phyloP scores from a whole-genome alignment of 305 asterid genomes.

The Rubia tinctorum region DNA sequence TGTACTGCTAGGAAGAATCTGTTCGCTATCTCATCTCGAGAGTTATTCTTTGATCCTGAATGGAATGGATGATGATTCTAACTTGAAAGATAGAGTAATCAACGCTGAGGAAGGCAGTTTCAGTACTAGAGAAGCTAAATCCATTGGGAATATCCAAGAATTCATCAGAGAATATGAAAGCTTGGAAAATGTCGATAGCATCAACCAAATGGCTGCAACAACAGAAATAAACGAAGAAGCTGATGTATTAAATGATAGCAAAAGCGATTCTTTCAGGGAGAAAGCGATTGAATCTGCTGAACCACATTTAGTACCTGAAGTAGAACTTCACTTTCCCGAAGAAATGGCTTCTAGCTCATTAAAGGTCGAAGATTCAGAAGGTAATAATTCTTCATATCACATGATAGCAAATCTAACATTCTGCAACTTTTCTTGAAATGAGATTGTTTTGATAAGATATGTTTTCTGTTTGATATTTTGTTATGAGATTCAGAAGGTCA shows the following conservation, averaged over 20 bases:
- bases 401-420: background rate
- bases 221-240: slow-evolving; percentile 16
- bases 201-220: slow-evolving; percentile 14
- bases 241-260: background rate
- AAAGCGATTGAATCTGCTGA: slow-evolving; percentile 21
- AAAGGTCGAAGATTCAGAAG: slow-evolving; percentile 32
- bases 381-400: slow-evolving; percentile 21
- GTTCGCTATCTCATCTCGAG: slow-evolving; percentile 53
- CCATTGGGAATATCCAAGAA: slow-evolving; percentile 5
- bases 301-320: slow-evolving; percentile 14
- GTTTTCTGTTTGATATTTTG: background rate
- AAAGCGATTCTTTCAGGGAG: slow-evolving; percentile 15
- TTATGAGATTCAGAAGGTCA: background rate
- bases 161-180: slow-evolving; percentile 9
- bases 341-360: slow-evolving; percentile 14
- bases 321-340: slow-evolving; percentile 14
- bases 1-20: slow-evolving; percentile 35
- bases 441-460: background rate
- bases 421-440: background rate
- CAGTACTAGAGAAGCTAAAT: slow-evolving; percentile 7
- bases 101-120: slow-evolving; percentile 24
- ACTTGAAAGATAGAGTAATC: slow-evolving; percentile 22
- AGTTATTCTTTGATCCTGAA: slow-evolving; percentile 28
- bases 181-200: slow-evolving; percentile 8
- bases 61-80: slow-evolving; percentile 28